These are phyloP conservation scores for Alloteropsis semialata DNA, from an alignment of 176 grass and related monocot genomes.

Conservation along the genomic window DNA sequence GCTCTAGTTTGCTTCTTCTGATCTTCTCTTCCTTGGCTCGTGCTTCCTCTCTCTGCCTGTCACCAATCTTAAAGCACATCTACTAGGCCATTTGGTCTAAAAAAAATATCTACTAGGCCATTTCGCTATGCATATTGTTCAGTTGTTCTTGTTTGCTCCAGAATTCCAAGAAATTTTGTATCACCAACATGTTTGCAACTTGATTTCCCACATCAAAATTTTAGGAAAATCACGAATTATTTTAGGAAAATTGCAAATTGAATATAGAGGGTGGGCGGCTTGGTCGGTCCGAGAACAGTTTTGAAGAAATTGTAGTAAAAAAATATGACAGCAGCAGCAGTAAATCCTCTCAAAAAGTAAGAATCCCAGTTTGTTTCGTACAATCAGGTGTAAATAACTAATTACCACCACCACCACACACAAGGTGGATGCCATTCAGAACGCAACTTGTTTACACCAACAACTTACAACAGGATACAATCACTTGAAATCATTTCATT, in stretches of 20 bases:
- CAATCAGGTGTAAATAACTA: background rate
- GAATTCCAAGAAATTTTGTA: background rate
- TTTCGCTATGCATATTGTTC: background rate
- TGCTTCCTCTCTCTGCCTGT: background rate
- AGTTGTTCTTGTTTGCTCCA: background rate
- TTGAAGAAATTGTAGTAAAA: background rate
- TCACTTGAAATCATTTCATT: constrained; percentile 32
- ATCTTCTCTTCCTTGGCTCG: background rate
- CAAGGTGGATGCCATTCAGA: background rate
- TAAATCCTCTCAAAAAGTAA: background rate
- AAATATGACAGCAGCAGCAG: background rate
- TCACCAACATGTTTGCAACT: background rate
- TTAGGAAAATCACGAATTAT: too few relatives aligned
- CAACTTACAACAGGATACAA: constrained; percentile 13
- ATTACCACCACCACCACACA: background rate
- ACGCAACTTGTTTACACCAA: background rate
- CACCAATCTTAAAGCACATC: constrained; percentile 9
- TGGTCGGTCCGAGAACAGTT: background rate
- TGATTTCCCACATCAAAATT: too few relatives aligned
- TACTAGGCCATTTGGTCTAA: too few relatives aligned
- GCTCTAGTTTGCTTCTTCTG: background rate
- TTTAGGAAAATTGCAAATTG: too few relatives aligned
- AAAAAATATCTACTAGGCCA: background rate
- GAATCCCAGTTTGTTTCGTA: background rate
- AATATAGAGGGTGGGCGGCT: too few relatives aligned